Percentiles rank a stretch among this genome's conserved stretches.
phyloP scores from a whole-genome alignment of 495 filamentous ascomycete species.

The Podospora fimiseda region DNA sequence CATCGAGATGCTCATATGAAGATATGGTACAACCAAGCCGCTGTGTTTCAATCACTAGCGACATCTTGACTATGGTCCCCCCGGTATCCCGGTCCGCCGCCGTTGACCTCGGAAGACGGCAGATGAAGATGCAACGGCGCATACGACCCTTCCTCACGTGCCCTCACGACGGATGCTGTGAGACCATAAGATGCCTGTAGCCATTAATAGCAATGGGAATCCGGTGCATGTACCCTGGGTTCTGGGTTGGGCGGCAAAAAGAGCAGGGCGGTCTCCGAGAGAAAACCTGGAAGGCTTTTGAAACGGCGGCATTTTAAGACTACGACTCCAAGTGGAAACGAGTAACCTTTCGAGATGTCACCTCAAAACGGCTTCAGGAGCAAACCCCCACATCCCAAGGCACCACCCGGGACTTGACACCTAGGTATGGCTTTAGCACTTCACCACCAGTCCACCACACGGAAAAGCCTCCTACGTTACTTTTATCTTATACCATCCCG shows the following conservation, averaged over 20 bases:
- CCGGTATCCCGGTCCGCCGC: slow-evolving; percentile 23
- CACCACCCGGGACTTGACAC: not conserved
- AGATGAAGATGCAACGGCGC: slow-evolving; percentile 10
- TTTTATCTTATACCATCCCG: not conserved
- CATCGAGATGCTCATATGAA: slow-evolving; percentile 5
- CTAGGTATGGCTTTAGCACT: not conserved
- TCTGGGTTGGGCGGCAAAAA: not conserved
- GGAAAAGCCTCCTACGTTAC: not conserved
- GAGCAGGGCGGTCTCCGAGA: no score
- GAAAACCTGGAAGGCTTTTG: no score
- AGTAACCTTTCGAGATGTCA: no score
- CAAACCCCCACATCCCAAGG: not conserved
- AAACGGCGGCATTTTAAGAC: no score
- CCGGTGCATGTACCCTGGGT: no score
- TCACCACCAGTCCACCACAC: no score
- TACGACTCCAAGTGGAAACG: no score
- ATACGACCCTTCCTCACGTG: not conserved
- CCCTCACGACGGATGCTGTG: not conserved
- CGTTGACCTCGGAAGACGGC: slow-evolving; percentile 18
- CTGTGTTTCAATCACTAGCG: not conserved
- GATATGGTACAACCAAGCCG: not conserved
- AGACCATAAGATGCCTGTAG: not conserved
- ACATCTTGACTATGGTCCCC: no score
- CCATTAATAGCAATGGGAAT: no score
- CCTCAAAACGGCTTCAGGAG: no score